A percentile compares a stretch with the other conserved stretches of the same genome.
Evolutionary conservation across 129 eudicot species (phyloP).

Genomic region (Dittrichia graveolens): DNA sequence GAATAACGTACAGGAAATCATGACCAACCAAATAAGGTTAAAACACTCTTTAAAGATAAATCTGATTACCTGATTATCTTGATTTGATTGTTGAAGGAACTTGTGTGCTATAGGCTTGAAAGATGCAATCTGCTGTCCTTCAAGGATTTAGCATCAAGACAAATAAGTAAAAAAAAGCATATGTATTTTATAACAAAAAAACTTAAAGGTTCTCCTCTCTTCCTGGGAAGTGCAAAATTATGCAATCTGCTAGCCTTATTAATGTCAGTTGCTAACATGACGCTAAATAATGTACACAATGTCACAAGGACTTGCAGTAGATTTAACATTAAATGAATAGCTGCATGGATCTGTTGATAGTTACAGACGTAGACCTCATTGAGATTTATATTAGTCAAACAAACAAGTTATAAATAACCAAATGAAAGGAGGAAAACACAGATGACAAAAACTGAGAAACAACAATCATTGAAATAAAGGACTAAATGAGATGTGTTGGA

Average conservation of each 20-base stretch:
- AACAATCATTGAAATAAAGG: neutral
- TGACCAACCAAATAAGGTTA: constrained; percentile 14
- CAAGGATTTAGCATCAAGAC: constrained; percentile 15
- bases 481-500: neutral
- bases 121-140: constrained; percentile 1
- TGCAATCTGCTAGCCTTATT: neutral
- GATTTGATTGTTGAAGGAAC: constrained; percentile 12
- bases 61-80: constrained; percentile 11
- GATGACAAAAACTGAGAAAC: neutral
- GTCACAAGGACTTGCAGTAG: neutral
- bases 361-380: neutral
- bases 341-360: neutral
- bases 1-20: neutral
- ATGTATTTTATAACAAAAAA: neutral
- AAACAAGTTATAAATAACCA: neutral
- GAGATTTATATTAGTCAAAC: neutral
- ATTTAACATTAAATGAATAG: neutral
- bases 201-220: neutral
- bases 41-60: constrained; percentile 6
- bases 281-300: neutral
- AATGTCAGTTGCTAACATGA: neutral
- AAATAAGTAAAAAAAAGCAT: neutral
- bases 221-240: neutral
- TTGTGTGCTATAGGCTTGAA: neutral
- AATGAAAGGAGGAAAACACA: neutral